phyloP scores from a whole-genome alignment of 2,329 filamentous ascomycete species.

The Neopestalotiopsis rosae region DNA sequence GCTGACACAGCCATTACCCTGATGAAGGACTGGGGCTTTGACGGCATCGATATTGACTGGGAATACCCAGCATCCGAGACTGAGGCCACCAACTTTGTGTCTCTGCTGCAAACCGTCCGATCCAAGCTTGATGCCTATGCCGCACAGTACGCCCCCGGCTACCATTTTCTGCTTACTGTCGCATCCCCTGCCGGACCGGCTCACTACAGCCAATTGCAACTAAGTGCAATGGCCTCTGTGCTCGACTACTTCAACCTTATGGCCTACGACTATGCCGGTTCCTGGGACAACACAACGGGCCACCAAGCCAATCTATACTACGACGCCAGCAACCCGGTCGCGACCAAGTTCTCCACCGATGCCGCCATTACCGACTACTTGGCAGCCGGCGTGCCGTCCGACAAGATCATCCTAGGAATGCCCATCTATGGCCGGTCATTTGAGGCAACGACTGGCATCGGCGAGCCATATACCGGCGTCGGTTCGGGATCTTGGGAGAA shows the following conservation, averaged over 20 bases:
- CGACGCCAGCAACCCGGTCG: slow-evolving; percentile 54
- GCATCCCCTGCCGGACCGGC: slow-evolving; percentile 54
- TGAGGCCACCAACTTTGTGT: slow-evolving; percentile 48
- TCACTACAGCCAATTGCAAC: slow-evolving; percentile 53
- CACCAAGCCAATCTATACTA: slow-evolving; percentile 76
- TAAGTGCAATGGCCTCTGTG: slow-evolving; percentile 49
- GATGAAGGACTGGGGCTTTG: slow-evolving; percentile 74
- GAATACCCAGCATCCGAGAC: slow-evolving; percentile 44
- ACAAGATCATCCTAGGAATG: slow-evolving; percentile 79
- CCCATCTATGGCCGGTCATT: slow-evolving; percentile 82
- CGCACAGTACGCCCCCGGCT: slow-evolving; percentile 45
- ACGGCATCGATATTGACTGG: slow-evolving; percentile 46
- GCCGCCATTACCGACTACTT: slow-evolving; percentile 71
- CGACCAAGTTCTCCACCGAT: slow-evolving; percentile 74
- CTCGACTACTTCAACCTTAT: slow-evolving; percentile 68
- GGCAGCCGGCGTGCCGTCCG: slow-evolving; percentile 61
- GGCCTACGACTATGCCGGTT: slow-evolving; percentile 76
- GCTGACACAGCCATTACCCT: slow-evolving; percentile 71
- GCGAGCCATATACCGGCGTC: slow-evolving; percentile 65
- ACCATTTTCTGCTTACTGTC: slow-evolving; percentile 61
- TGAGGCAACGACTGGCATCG: slow-evolving; percentile 65
- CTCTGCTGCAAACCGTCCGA: slow-evolving; percentile 50
- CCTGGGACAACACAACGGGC: slow-evolving; percentile 67
- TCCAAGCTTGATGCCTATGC: slow-evolving; percentile 55
- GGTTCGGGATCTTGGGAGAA: slow-evolving; percentile 75